A percentile compares a stretch with the other conserved stretches of the same genome.
phyloP scores from a whole-genome alignment of 345 rosid genomes.

The Dipteronia sinensis region DNA sequence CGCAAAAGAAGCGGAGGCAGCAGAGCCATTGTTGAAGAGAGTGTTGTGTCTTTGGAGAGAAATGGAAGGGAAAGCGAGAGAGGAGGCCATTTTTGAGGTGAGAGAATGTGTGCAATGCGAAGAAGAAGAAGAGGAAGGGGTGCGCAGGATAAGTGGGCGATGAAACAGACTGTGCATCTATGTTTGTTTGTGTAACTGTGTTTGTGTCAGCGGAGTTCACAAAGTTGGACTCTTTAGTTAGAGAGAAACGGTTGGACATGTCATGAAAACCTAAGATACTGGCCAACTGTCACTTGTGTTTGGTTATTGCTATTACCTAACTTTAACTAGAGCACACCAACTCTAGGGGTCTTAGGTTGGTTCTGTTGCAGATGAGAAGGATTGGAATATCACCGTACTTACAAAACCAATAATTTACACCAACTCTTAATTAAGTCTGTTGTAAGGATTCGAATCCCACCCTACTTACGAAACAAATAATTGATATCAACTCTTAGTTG shows the following conservation, averaged over 20 bases:
- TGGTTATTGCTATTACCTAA: not conserved
- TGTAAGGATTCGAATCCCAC: too few relatives aligned
- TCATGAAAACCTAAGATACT: constrained; percentile 25
- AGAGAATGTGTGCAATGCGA: constrained; percentile 13
- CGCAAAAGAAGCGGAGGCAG: constrained; percentile 12
- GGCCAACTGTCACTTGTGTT: constrained; percentile 15
- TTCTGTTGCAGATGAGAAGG: too few relatives aligned
- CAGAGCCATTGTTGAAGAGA: constrained; percentile 9
- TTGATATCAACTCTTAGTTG: too few relatives aligned
- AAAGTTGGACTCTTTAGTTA: constrained; percentile 17
- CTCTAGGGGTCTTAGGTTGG: too few relatives aligned
- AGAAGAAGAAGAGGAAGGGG: constrained; percentile 1
- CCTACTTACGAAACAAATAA: too few relatives aligned
- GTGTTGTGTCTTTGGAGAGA: constrained; percentile 35
- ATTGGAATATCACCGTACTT: too few relatives aligned
- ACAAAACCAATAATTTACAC: too few relatives aligned
- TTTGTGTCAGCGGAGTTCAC: constrained; percentile 45
- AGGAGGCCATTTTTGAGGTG: constrained; percentile 40
- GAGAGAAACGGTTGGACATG: constrained; percentile 29
- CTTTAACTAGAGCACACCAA: not conserved
- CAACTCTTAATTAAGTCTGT: too few relatives aligned
- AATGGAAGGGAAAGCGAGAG: constrained; percentile 46
- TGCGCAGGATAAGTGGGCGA: constrained; percentile 42
- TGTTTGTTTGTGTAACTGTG: not conserved
- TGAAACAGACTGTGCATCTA: constrained; percentile 38